Percentiles rank a stretch among this genome's conserved stretches.
Evolutionary conservation across 108 stramenopile species (phyloP).

Genomic region (Cyclotella choctawhatcheeana): DNA sequence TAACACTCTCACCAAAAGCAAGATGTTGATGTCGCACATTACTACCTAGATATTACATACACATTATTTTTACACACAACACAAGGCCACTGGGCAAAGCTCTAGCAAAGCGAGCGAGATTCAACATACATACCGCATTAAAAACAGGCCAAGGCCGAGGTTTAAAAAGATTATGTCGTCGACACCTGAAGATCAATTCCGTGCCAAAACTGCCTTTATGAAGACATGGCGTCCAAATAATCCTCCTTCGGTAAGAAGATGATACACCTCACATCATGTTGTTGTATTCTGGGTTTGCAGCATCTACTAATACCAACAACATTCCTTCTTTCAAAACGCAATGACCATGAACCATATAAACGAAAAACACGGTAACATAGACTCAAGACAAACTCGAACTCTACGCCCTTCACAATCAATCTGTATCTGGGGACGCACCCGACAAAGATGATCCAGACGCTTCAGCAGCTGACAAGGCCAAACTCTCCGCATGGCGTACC

Average conservation of each 20-base stretch:
- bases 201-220: constrained; percentile 73
- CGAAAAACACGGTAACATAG: constrained; percentile 22
- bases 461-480: constrained; percentile 77
- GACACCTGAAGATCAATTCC: constrained; percentile 54
- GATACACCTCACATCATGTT: background rate
- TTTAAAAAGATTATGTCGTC: constrained; percentile 18
- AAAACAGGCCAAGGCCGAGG: too few relatives aligned
- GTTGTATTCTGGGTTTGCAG: background rate
- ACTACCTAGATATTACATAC: too few relatives aligned
- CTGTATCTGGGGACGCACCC: constrained; percentile 81
- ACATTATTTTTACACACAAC: too few relatives aligned
- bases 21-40: too few relatives aligned
- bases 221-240: constrained; percentile 83
- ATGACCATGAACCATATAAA: too few relatives aligned
- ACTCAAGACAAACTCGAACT: constrained; percentile 87
- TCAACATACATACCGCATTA: too few relatives aligned
- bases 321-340: too few relatives aligned
- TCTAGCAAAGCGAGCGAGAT: too few relatives aligned
- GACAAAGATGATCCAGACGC: constrained; percentile 21
- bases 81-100: too few relatives aligned
- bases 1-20: too few relatives aligned
- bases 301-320: background rate
- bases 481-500: constrained; percentile 75
- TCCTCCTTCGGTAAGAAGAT: constrained; percentile 71
- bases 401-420: constrained; percentile 91